A percentile compares a stretch with the other conserved stretches of the same genome.
These are phyloP conservation scores for Cytospora paraplurivora DNA, from an alignment of 2,329 filamentous ascomycete genomes.

Conservation along the genomic window DNA sequence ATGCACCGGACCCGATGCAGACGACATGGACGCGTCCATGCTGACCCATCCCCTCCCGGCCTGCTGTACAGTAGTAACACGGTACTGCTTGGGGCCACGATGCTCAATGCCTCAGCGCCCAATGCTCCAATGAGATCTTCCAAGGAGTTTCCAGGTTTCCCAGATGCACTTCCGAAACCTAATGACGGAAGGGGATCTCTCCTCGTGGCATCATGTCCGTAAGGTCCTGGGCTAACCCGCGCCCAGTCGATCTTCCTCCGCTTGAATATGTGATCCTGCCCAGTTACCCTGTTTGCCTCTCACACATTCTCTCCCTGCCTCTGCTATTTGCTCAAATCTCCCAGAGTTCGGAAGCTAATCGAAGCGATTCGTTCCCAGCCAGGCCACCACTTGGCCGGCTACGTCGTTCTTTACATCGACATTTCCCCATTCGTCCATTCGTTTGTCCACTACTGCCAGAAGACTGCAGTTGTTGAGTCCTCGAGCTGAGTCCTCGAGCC, in stretches of 20 bases:
- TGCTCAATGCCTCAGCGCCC: conserved; percentile 2
- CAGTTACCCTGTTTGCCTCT: background rate
- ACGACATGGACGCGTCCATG: background rate
- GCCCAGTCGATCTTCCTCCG: conserved; percentile 10
- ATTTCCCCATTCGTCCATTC: conserved; percentile 12
- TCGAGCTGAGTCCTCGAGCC: conserved; percentile 3
- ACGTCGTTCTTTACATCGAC: conserved; percentile 16
- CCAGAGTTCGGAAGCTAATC: conserved; percentile 17
- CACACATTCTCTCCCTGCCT: conserved; percentile 8
- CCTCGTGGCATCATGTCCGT: conserved; percentile 20
- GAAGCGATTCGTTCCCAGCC: conserved; percentile 12
- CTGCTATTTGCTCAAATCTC: conserved; percentile 5
- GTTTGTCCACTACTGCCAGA: conserved; percentile 13
- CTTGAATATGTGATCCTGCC: conserved; percentile 11
- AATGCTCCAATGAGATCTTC: conserved; percentile 16
- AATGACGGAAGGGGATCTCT: conserved; percentile 13
- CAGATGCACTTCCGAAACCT: background rate
- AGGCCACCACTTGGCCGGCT: conserved; percentile 10
- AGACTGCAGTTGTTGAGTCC: background rate
- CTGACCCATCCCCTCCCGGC: background rate
- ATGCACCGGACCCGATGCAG: background rate
- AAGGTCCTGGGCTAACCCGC: conserved; percentile 2
- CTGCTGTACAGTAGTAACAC: conserved; percentile 10
- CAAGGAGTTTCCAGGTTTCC: conserved; percentile 5
- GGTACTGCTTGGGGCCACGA: background rate